Percentiles rank a stretch among this genome's conserved stretches.
phyloP scores from a whole-genome alignment of 2,329 filamentous ascomycete genomes.

The Penicillium hesseltinei region DNA sequence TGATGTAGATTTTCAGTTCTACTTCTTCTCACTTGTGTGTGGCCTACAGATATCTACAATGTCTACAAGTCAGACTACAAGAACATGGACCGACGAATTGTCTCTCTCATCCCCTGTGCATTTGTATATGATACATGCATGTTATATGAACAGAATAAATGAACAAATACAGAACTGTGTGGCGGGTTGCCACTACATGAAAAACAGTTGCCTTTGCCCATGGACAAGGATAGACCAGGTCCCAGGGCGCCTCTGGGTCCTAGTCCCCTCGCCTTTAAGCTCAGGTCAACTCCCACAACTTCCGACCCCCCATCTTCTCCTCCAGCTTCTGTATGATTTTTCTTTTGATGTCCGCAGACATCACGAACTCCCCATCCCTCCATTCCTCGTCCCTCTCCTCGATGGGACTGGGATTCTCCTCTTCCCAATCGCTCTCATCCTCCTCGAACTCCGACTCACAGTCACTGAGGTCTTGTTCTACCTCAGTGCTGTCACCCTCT shows the following conservation, averaged over 20 bases:
- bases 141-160: background rate
- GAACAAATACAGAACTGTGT: background rate
- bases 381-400: background rate
- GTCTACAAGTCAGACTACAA: background rate
- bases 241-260: background rate
- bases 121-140: background rate
- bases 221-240: background rate
- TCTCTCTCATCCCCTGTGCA: conserved; percentile 1
- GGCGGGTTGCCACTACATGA: conserved; percentile 6
- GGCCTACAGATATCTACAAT: background rate
- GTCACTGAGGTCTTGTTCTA: background rate
- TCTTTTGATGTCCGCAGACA: background rate
- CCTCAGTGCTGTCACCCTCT: background rate
- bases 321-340: background rate
- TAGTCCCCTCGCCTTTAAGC: background rate
- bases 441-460: background rate
- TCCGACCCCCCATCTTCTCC: background rate
- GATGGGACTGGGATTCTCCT: background rate
- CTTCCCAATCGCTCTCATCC: background rate
- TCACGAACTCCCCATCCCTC: background rate
- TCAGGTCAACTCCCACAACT: background rate
- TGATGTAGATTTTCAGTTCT: background rate
- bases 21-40: too few species aligned
- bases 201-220: background rate
- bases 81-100: background rate